phyloP scores from a whole-genome alignment of 768 basidiomycete species.

The Udeniomyces megalosporus region DNA sequence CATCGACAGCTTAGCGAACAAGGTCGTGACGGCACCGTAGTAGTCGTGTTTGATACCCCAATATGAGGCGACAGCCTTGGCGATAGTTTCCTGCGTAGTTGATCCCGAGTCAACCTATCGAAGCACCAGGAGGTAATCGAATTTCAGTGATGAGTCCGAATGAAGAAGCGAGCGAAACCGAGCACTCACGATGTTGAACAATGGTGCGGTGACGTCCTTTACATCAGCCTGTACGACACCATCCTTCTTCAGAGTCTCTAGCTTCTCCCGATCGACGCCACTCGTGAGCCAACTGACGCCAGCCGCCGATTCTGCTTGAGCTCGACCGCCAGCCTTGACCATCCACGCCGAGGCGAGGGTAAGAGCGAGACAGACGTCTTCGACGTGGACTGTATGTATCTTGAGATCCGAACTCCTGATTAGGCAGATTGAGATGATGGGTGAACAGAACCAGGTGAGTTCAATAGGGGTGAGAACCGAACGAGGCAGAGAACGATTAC shows the following conservation, averaged over 20 bases:
- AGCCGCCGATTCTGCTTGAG: conserved; percentile 46
- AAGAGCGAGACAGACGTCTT: conserved; percentile 59
- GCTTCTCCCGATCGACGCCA: conserved; percentile 55
- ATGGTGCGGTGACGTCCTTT: conserved; percentile 46
- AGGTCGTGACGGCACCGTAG: conserved; percentile 4
- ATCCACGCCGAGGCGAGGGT: conserved; percentile 62
- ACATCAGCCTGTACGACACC: conserved; percentile 30
- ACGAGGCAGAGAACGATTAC: background rate
- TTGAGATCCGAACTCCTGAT: conserved; percentile 15
- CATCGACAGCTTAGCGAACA: conserved; percentile 10
- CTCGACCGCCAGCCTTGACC: conserved; percentile 39
- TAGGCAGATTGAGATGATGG: background rate
- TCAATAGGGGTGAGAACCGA: background rate
- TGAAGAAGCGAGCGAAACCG: background rate
- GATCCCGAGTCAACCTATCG: background rate
- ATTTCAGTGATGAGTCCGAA: too few relatives aligned
- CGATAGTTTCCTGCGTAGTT: conserved; percentile 11
- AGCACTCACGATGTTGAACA: conserved; percentile 59
- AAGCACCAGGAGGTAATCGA: too few relatives aligned
- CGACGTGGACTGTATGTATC: conserved; percentile 53
- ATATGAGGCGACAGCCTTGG: background rate
- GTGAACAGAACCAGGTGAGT: conserved; percentile 17
- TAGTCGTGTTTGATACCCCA: conserved; percentile 14
- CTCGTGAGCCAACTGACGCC: conserved; percentile 47
- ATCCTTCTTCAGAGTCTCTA: conserved; percentile 41